phyloP scores from a whole-genome alignment of 2,329 filamentous ascomycete species.

The Onygena corvina region DNA sequence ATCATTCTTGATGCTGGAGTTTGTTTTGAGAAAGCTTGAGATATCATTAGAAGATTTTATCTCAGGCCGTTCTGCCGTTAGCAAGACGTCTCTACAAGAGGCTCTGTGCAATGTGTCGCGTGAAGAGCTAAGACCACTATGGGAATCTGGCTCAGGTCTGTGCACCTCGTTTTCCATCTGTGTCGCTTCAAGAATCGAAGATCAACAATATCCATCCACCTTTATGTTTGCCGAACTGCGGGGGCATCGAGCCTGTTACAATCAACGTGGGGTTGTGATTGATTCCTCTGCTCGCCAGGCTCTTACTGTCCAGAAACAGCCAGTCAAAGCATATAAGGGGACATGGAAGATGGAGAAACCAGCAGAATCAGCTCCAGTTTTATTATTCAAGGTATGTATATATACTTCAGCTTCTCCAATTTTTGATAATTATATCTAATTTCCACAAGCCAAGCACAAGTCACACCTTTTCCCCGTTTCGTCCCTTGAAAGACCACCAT shows the following conservation, averaged over 20 bases:
- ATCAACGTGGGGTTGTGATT: not conserved
- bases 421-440: too few relatives aligned
- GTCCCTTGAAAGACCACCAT: too few relatives aligned
- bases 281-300: not conserved
- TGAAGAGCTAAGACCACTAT: not conserved
- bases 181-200: not conserved
- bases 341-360: too few relatives aligned
- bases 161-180: not conserved
- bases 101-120: too few relatives aligned
- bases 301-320: too few relatives aligned
- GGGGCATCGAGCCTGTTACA: not conserved
- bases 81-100: not conserved
- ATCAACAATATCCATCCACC: not conserved
- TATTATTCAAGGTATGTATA: too few relatives aligned
- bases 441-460: too few relatives aligned
- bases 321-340: not conserved
- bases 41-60: not conserved
- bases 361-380: too few relatives aligned
- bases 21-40: not conserved
- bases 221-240: not conserved
- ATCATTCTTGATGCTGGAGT: not conserved
- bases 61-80: not conserved
- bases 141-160: not conserved
- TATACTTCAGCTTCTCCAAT: too few relatives aligned
- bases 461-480: too few relatives aligned